Evolutionary conservation across 2,329 filamentous ascomycete genomes (phyloP), one percentile per base, ranked within the genome.

Genomic region (Fusarium sp.): DNA sequence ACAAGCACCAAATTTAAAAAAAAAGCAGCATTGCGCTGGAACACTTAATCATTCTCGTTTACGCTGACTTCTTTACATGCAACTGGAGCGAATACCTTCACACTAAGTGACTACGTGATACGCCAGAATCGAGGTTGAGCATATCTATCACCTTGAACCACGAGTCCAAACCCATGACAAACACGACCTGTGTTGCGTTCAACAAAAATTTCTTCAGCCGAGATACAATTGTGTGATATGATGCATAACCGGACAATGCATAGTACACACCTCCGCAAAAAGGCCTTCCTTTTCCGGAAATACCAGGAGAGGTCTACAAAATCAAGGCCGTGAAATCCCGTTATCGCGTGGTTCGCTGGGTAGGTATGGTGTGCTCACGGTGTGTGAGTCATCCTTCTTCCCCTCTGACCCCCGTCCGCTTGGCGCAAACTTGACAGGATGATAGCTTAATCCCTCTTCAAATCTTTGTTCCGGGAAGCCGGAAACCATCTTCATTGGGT

Each of bases 1-100:
- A 75, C 74, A 76, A 76, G 72, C 72, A 76, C 74, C 69, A 76
- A 76, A 76, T 76, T 70, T 65, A 75, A 76, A 75, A 49, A 75
- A 49, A 41, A 52, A 40, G 22, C 43, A 76, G 74, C 74, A 75
- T 76, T 75, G 70, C 74, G 71, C 74, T 74, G 65, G 58, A 72
- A 65, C 64, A 70, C 56, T 57, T 46, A 58, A 47, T 58, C 53
- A 53, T 52, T 48, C 49, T 48, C 55, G 44, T 44, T 49, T 62
- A 59, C 57, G 40, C 43, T 62, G 57, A 70, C 32, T 45, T 34
- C 45, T 34, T 57, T 58, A 47, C 56, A 60, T 43, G 61, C 65
- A 60, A 57, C 53, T 71, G 56, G 65, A 69, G 56, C 53, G 56
- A 49, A 62, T n/a, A 46, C 30, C 51, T n/a, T 47, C 43, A 52